Evolutionary conservation across 176 grass and related monocot species (phyloP), one percentile per base, ranked within the genome.

Genomic region (Oropetium thomaeum): DNA sequence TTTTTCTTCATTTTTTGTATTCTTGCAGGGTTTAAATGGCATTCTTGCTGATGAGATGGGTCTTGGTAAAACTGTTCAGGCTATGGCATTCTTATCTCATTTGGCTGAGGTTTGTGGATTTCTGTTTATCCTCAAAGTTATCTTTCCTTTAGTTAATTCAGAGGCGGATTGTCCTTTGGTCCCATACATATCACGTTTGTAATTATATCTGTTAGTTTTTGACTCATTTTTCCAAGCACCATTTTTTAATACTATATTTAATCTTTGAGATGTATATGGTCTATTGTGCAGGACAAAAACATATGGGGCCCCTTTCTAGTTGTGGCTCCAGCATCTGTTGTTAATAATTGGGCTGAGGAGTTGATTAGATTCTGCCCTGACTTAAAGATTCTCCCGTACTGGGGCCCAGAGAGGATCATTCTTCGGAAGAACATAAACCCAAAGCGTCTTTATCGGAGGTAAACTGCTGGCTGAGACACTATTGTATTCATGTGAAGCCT

Each of bases 11-110:
- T 23, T 52, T 33, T 67, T 81, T 73, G n/a, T 30, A 28, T 75
- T 70, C 38, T 58, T 89, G 39, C 82, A 96, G 96, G 96, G 92
- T 30, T 84, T 99, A 74, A 99, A 99, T 89, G 96, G 96, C 54
- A 99, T 99, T 84, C 96, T 99, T 92, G 96, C 96, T 77, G 96
- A 99, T 68, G 96, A 99, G 91, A 99, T 99, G 96, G 96, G 96
- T 55, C 96, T 99, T 73, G 96, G 96, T 72, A 99, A 99, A 84
- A 99, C 96, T 58, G 87, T 99, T 28, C 96, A 99, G 76, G 96
- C 96, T 67, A 99, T 99, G 92, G 92, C 96, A 70, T 99, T 99
- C 89, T 88, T 99, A 83, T 48, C 92, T 63, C 96, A 99, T 92
- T 84, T 99, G 74, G 96, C 96, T 77, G 96, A 99, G 96, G 96